Conservation (phyloP, 306 rosid genomes). For the Alnus rubra region DNA sequence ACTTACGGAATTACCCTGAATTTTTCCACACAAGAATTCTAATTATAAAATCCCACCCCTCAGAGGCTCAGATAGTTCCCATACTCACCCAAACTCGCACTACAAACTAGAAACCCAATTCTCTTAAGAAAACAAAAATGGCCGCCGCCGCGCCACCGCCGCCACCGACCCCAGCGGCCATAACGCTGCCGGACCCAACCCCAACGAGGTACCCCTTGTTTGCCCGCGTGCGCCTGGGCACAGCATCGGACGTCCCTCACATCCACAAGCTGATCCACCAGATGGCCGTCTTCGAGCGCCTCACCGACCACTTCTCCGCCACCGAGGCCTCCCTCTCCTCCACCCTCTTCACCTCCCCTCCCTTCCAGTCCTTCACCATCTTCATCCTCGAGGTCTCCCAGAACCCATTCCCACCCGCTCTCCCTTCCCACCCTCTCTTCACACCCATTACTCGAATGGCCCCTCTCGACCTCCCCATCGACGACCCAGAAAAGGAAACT, state of each 20-base stretch:
- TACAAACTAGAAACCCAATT: not conserved
- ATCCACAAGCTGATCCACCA: slow-evolving; percentile 82
- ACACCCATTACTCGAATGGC: slow-evolving; percentile 26
- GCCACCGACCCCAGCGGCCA: slow-evolving; percentile 47
- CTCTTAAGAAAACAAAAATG: slow-evolving; percentile 18
- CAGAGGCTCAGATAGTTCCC: too few relatives aligned
- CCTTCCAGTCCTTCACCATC: slow-evolving; percentile 78
- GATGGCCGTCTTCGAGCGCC: slow-evolving; percentile 82
- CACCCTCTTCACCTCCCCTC: slow-evolving; percentile 62
- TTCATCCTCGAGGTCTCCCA: slow-evolving; percentile 73
- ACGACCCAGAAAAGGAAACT: slow-evolving; percentile 52
- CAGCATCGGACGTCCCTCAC: slow-evolving; percentile 62
- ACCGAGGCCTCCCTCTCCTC: slow-evolving; percentile 65
- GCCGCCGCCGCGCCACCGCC: slow-evolving; percentile 93
- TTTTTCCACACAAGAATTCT: too few relatives aligned
- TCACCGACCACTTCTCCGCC: slow-evolving; percentile 63
- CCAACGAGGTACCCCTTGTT: slow-evolving; percentile 56
- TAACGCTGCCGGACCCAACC: slow-evolving; percentile 30
- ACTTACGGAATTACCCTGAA: too few relatives aligned
- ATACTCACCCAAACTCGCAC: not conserved
- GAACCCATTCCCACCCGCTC: slow-evolving; percentile 40
- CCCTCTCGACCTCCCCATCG: slow-evolving; percentile 55
- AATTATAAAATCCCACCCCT: not conserved
- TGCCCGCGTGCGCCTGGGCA: slow-evolving; percentile 74
- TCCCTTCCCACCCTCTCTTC: slow-evolving; percentile 32